Base-by-base conservation (phyloP, 2,329 filamentous ascomycete genomes). In the Penicillium glabrum region DNA sequence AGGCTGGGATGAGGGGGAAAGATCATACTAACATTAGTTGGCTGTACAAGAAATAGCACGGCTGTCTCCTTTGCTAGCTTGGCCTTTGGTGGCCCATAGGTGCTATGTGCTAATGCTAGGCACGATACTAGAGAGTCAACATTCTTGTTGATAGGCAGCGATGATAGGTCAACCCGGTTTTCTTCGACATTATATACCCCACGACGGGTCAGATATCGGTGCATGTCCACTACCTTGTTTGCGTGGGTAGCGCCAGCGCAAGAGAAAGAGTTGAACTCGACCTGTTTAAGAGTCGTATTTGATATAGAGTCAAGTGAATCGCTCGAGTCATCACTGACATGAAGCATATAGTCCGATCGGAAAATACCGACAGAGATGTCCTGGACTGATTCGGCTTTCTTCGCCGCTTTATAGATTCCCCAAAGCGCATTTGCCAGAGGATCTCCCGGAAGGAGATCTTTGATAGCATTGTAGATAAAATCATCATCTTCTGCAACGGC, bases 271-370 rank as follows among this genome's bases (percentile, higher is more conserved):
- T 80, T 80, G 63, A 79, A 75, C 56, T 80, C 77, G 10, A 80
- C 76, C 64, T 80, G 78, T 62, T 76, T 79, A 39, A 80, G 63
- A 5, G 41, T 55, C 1, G 61, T 39, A 19, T 57, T 45, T 19
- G 33, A 56, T 3, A 49, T 21, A 21, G 23, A 43, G 9, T 21
- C 24, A 29, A 8, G 19, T 23, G 35, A 49, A 16, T 26, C 10
- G 7, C 24, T 29, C 1, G 13, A 48, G 10, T 16, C 21, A 8
- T 37, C 45, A 11, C 37, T 23, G 9, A 49, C 19, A 52, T 78
- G 72, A 43, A 79, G 66, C 78, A 80, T 79, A 57, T 80, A 80
- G 57, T 80, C 77, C 9, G 73, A 77, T 23, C 78, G 72, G 55
- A 78, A 78, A 23, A 79, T 70, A 0, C 72, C 76, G 16, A 72